Percentiles rank a stretch among this genome's conserved stretches.
phyloP scores from a whole-genome alignment of 352 stramenopile species.

The Phytopythium chamaehyphon region DNA sequence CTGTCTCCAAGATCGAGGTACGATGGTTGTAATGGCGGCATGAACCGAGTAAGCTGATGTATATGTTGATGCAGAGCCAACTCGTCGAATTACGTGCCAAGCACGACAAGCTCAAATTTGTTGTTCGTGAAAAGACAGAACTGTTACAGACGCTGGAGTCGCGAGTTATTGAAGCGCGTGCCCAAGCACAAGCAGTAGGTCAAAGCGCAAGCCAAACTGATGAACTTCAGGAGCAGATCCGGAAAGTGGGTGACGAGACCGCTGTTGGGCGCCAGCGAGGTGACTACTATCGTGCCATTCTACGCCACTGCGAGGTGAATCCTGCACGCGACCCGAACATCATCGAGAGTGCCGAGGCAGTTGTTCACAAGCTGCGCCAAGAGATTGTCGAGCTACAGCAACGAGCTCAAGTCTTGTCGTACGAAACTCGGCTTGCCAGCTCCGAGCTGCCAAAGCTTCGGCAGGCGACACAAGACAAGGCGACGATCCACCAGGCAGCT shows the following conservation, averaged over 20 bases:
- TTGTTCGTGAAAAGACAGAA: slow-evolving; percentile 46
- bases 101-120: slow-evolving; percentile 77
- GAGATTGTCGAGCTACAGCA: slow-evolving; percentile 71
- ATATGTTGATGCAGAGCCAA: slow-evolving; percentile 21
- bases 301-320: slow-evolving; percentile 76
- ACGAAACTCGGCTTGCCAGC: slow-evolving; percentile 57
- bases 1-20: slow-evolving; percentile 58
- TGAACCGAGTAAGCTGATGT: too few relatives aligned
- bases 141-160: slow-evolving; percentile 50
- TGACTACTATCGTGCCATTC: slow-evolving; percentile 78
- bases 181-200: slow-evolving; percentile 30
- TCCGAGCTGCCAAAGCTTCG: slow-evolving; percentile 65
- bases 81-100: slow-evolving; percentile 64
- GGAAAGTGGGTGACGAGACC: slow-evolving; percentile 53
- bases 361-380: slow-evolving; percentile 54
- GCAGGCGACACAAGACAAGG: slow-evolving; percentile 62
- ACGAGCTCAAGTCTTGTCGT: slow-evolving; percentile 59
- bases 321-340: slow-evolving; percentile 72
- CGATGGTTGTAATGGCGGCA: slow-evolving; percentile 2
- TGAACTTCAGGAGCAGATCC: slow-evolving; percentile 63
- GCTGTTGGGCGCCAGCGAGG: slow-evolving; percentile 55
- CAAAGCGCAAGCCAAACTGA: slow-evolving; percentile 57
- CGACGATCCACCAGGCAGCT: slow-evolving; percentile 57
- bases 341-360: slow-evolving; percentile 63
- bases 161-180: slow-evolving; percentile 47